Conservation (phyloP, 805 yeast species). For the Kazachstania viticola region DNA sequence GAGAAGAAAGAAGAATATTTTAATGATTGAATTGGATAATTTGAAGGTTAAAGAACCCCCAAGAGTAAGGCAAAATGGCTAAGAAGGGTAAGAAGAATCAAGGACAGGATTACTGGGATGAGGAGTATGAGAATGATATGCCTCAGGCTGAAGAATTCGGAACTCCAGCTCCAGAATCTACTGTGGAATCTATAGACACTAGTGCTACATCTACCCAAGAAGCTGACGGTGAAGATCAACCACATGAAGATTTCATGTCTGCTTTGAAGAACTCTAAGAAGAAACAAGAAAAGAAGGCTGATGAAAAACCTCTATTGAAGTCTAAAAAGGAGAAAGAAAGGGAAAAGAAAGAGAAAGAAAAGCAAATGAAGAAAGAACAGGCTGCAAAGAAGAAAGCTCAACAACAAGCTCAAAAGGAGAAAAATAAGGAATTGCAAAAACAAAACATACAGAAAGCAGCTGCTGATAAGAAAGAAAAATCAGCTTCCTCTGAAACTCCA, state of each 20-base stretch:
- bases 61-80: constrained; percentile 30
- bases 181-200: constrained; percentile 6
- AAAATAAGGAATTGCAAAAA: constrained; percentile 38
- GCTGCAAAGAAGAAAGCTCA: constrained; percentile 77
- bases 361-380: constrained; percentile 80
- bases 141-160: constrained; percentile 46
- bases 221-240: constrained; percentile 28
- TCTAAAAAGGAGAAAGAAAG: constrained; percentile 90
- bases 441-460: constrained; percentile 27
- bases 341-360: constrained; percentile 88
- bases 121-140: constrained; percentile 44
- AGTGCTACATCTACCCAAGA: constrained; percentile 8
- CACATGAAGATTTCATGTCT: constrained; percentile 63
- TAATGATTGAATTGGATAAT: no score
- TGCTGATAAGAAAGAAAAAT: constrained; percentile 23
- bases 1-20: no score
- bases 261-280: constrained; percentile 71
- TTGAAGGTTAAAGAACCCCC: no score
- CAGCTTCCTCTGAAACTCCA: constrained; percentile 28
- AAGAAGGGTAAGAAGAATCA: constrained; percentile 55
- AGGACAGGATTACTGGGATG: constrained; percentile 76
- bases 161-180: constrained; percentile 21
- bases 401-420: constrained; percentile 49
- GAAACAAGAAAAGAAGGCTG: constrained; percentile 50
- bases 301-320: constrained; percentile 62